Evolutionary conservation across 768 basidiomycete species (phyloP).

Genomic region (Termitomyces sp.): DNA sequence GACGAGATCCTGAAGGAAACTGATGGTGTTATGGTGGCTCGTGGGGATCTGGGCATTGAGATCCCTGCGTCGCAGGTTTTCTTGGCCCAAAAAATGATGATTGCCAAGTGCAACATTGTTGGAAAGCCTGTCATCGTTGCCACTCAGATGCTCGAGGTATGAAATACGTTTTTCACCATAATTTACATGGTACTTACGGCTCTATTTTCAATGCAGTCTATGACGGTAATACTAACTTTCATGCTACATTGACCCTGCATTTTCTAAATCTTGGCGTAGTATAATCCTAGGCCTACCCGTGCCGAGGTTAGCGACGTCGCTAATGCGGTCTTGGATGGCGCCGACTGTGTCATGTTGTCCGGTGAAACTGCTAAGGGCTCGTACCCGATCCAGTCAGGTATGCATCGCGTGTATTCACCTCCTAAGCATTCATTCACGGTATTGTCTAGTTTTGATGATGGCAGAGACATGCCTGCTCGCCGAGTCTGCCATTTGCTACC

Average conservation of each 20-base stretch:
- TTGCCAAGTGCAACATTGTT: constrained; percentile 95
- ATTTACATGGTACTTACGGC: constrained; percentile 8
- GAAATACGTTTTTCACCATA: constrained; percentile 11
- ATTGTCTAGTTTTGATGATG: constrained; percentile 87
- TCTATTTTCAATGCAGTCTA: constrained; percentile 51
- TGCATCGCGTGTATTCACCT: constrained; percentile 16
- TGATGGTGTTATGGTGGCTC: constrained; percentile 99
- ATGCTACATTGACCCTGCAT: neutral
- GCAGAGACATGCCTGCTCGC: constrained; percentile 98
- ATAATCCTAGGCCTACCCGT: constrained; percentile 97
- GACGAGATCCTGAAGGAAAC: constrained; percentile 94
- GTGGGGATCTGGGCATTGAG: constrained; percentile 98
- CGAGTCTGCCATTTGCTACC: constrained; percentile 93
- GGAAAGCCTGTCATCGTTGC: constrained; percentile 99
- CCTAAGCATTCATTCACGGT: neutral
- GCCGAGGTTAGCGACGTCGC: constrained; percentile 99
- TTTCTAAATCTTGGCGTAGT: constrained; percentile 38
- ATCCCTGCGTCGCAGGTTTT: constrained; percentile 99
- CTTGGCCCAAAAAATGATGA: constrained; percentile 99
- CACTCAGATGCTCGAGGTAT: constrained; percentile 97
- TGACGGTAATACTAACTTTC: constrained; percentile 61
- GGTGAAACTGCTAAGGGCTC: constrained; percentile 98
- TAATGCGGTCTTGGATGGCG: constrained; percentile 97
- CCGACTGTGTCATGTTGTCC: constrained; percentile 99
- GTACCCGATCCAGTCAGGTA: constrained; percentile 94